Percentiles rank a stretch among this genome's conserved stretches.
These are phyloP conservation scores for Grosmannia penicillata DNA, from an alignment of 2,329 filamentous ascomycete genomes.

Conservation along the genomic window DNA sequence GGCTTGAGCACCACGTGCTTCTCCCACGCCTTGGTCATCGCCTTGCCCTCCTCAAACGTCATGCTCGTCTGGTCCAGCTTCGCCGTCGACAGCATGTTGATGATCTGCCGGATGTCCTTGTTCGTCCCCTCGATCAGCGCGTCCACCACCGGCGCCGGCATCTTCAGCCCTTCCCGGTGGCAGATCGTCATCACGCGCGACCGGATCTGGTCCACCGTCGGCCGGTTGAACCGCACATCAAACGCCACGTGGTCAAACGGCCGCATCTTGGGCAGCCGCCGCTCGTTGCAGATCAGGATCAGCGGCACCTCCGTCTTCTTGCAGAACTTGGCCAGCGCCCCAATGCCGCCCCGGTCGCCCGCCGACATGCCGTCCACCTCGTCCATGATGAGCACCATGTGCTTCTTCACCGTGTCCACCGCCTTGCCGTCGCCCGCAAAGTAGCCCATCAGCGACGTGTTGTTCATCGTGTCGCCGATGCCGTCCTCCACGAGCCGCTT, in stretches of 20 bases:
- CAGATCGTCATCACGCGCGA: constrained; percentile 92
- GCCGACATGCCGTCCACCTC: constrained; percentile 99
- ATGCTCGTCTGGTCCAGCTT: constrained; percentile 74
- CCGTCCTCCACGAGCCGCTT: constrained; percentile 89
- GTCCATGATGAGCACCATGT: constrained; percentile 94
- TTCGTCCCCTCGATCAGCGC: constrained; percentile 90
- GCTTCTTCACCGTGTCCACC: constrained; percentile 72
- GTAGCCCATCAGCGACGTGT: constrained; percentile 81
- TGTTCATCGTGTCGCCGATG: constrained; percentile 81
- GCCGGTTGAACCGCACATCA: constrained; percentile 76
- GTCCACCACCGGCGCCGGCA: constrained; percentile 72
- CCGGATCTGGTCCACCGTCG: constrained; percentile 80
- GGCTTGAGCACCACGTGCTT: constrained; percentile 94
- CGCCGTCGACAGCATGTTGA: constrained; percentile 94
- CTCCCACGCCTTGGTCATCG: constrained; percentile 96
- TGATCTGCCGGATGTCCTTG: constrained; percentile 92
- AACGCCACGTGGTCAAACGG: constrained; percentile 80
- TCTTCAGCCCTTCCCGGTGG: constrained; percentile 76
- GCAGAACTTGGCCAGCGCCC: constrained; percentile 83
- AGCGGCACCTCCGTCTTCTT: constrained; percentile 90
- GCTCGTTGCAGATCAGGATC: constrained; percentile 96
- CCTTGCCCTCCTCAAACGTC: constrained; percentile 72
- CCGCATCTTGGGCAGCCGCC: constrained; percentile 90
- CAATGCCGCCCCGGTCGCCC: constrained; percentile 89
- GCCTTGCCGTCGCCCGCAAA: constrained; percentile 74